A percentile compares a stretch with the other conserved stretches of the same genome.
Evolutionary conservation across 805 yeast species (phyloP).

Genomic region (Priceomyces castillae): DNA sequence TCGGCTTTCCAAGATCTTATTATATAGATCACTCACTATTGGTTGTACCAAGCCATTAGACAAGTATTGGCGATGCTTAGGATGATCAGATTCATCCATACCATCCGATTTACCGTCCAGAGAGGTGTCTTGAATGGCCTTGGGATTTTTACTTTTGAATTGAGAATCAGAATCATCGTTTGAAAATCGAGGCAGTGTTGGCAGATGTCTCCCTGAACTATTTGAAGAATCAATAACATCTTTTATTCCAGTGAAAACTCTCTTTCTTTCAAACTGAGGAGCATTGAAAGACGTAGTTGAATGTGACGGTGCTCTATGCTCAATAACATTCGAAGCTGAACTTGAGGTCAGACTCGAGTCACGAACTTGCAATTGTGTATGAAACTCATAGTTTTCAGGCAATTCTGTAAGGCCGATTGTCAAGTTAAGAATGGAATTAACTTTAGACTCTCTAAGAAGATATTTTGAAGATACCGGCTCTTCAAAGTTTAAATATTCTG

Average conservation of each 20-base stretch:
- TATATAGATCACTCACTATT: constrained; percentile 47
- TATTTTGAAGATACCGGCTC: constrained; percentile 58
- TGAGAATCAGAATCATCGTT: constrained; percentile 9
- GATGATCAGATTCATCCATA: not conserved
- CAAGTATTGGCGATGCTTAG: not conserved
- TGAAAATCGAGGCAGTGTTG: not conserved
- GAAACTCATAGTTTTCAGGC: constrained; percentile 38
- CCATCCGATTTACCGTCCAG: not conserved
- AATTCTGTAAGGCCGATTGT: constrained; percentile 51
- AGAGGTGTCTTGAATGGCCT: not conserved
- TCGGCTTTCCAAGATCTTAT: constrained; percentile 53
- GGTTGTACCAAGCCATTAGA: constrained; percentile 39
- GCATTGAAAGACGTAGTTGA: constrained; percentile 20
- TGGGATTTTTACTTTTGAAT: not conserved
- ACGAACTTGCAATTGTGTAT: constrained; percentile 37
- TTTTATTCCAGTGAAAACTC: constrained; percentile 51
- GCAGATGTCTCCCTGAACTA: not conserved
- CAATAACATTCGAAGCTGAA: constrained; percentile 2
- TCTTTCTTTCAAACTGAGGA: constrained; percentile 42
- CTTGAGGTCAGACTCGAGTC: constrained; percentile 15
- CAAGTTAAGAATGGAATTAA: constrained; percentile 73
- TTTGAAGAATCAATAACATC: constrained; percentile 27
- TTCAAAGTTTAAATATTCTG: constrained; percentile 64
- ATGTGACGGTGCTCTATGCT: constrained; percentile 1
- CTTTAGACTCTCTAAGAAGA: constrained; percentile 71